These are phyloP conservation scores for Fraxinus xanthoxyloides DNA, from an alignment of 305 asterid species.

Conservation along the genomic window DNA sequence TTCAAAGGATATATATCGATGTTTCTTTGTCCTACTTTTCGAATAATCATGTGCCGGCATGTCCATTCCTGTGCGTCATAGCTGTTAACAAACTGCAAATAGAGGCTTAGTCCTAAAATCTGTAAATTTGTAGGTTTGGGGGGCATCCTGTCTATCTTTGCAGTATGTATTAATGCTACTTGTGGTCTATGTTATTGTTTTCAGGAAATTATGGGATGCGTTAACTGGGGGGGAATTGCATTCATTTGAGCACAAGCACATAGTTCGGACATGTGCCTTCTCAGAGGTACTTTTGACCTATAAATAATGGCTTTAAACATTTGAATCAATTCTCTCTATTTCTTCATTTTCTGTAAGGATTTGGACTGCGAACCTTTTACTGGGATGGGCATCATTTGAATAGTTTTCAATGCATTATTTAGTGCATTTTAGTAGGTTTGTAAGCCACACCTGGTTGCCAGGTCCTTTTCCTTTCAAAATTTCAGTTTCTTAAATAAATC, in stretches of 20 bases:
- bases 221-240: constrained; percentile 84
- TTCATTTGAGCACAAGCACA: constrained; percentile 95
- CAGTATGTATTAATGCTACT: constrained; percentile 56
- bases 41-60: background rate
- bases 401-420: background rate
- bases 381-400: background rate
- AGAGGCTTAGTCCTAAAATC: background rate
- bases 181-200: constrained; percentile 14
- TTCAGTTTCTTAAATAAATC: background rate
- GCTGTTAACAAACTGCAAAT: background rate
- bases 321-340: background rate
- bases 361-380: constrained; percentile 1
- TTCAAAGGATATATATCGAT: background rate
- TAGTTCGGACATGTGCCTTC: constrained; percentile 89
- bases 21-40: background rate
- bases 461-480: background rate
- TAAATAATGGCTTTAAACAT: background rate
- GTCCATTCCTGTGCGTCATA: background rate
- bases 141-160: background rate
- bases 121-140: constrained; percentile 15
- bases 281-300: constrained; percentile 56
- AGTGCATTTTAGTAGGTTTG: background rate
- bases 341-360: background rate
- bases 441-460: background rate
- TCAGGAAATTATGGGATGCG: constrained; percentile 97